A percentile compares a stretch with the other conserved stretches of the same genome.
Evolutionary conservation across 2,329 filamentous ascomycete species (phyloP).

Genomic region (Cordyceps javanica): DNA sequence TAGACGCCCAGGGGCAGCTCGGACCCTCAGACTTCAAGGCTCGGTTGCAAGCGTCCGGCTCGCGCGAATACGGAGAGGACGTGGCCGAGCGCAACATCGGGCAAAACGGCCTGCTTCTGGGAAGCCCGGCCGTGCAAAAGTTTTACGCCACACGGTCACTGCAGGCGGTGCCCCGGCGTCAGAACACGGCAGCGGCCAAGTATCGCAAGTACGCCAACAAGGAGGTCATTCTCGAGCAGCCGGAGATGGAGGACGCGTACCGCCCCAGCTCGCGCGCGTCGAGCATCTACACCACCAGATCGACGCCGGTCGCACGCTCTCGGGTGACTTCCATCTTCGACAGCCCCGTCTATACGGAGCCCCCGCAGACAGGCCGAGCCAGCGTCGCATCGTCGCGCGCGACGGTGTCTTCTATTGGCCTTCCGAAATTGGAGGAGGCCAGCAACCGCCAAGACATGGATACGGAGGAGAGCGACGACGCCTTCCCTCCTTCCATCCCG

Average conservation of each 20-base stretch:
- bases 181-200: not conserved
- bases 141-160: conserved; percentile 26
- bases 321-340: not conserved
- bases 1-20: conserved; percentile 52
- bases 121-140: conserved; percentile 28
- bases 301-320: not conserved
- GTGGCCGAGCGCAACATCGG: conserved; percentile 56
- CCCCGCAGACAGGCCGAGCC: not conserved
- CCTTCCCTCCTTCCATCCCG: conserved; percentile 3
- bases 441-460: not conserved
- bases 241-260: not conserved
- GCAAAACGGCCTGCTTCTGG: conserved; percentile 28
- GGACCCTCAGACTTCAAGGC: conserved; percentile 42
- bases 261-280: not conserved
- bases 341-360: not conserved
- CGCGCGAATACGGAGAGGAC: conserved; percentile 56
- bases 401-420: not conserved
- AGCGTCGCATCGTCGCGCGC: not conserved
- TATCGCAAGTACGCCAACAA: not conserved
- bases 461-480: conserved; percentile 2
- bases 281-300: not conserved
- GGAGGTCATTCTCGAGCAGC: not conserved
- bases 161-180: not conserved
- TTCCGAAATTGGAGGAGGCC: not conserved
- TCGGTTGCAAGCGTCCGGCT: conserved; percentile 44